Base-by-base conservation (phyloP, 805 yeast genomes). In the Kluyveromyces nonfermentans region DNA sequence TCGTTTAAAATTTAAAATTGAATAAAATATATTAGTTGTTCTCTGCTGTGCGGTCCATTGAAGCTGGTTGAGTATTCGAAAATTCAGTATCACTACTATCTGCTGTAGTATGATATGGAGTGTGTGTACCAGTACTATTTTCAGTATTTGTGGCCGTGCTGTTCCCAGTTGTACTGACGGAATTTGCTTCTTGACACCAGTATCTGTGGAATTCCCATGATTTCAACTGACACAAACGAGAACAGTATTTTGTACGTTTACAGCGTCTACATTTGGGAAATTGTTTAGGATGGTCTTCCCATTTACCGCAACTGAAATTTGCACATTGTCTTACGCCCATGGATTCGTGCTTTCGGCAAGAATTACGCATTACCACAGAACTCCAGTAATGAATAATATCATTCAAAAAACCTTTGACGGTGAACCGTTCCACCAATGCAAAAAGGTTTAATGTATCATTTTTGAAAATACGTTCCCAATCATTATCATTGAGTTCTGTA, bases 221-320 rank as follows among this genome's bases (percentile, higher is more conserved):
- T 50, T 74, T 75, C 55, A 86, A 73, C 65, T 90, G 98, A 63
- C 98, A 90, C 43, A 82, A 87, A 52, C 90, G 77, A 7, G 95
- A 82, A 62, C 98, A 90, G 62, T 90, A 90, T 66, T 93, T 93
- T 3, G 97, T 89, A 47, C 97, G 71, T 62, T 90, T 87, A 64
- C 98, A 90, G 39, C 95, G 74, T 46, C 96, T 73, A 63, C 98
- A 90, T 63, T 93, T 90, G 50, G 95, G 95, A 68, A 90, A 90
- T 59, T 90, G 94, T 36, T 94, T 75, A 7, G 96, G 96, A 49
- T 68, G 79, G 38, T 75, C 77, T 63, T 90, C 98, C 97, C 97
- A 90, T 58, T 75, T 80, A 9, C 97, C 97, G 66, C 98, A 90
- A 21, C 79, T 83, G 53, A 88, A 84, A 60, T 82, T 82, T 1